These are phyloP conservation scores for Ogataea trehalophila DNA, from an alignment of 805 yeast species.

Conservation along the genomic window DNA sequence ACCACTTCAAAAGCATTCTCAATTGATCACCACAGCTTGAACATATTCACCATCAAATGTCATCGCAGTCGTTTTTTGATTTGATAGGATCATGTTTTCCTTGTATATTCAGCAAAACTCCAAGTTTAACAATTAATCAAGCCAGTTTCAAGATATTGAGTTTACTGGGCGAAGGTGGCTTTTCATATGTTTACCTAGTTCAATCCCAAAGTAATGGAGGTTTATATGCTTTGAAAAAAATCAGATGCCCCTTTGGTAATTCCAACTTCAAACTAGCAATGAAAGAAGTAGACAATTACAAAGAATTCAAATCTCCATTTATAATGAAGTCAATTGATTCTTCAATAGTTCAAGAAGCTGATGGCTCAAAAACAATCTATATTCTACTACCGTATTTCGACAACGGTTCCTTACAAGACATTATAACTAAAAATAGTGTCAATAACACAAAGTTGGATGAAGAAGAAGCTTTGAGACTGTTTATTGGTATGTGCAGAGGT, in stretches of 20 bases:
- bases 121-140: slow-evolving; percentile 58
- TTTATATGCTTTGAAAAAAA: slow-evolving; percentile 74
- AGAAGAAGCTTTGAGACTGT: slow-evolving; percentile 53
- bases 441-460: slow-evolving; percentile 53
- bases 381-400: slow-evolving; percentile 76
- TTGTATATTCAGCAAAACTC: slow-evolving; percentile 39
- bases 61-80: slow-evolving; percentile 9
- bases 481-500: slow-evolving; percentile 71
- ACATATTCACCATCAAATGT: slow-evolving; percentile 3
- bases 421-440: slow-evolving; percentile 60
- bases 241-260: slow-evolving; percentile 82
- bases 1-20: not conserved
- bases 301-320: slow-evolving; percentile 61
- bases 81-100: slow-evolving; percentile 35
- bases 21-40: not conserved
- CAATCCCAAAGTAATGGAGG: slow-evolving; percentile 41
- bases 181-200: slow-evolving; percentile 81
- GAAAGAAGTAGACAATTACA: slow-evolving; percentile 73
- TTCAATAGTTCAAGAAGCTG: slow-evolving; percentile 62
- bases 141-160: slow-evolving; percentile 56
- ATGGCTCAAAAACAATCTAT: slow-evolving; percentile 76
- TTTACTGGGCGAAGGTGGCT: slow-evolving; percentile 88
- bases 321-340: slow-evolving; percentile 70
- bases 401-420: slow-evolving; percentile 73
- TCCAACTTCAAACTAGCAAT: slow-evolving; percentile 70